Evolutionary conservation across 805 yeast species (phyloP), one percentile per base, ranked within the genome.

Genomic region (Saccharomycopsis guyanensis): DNA sequence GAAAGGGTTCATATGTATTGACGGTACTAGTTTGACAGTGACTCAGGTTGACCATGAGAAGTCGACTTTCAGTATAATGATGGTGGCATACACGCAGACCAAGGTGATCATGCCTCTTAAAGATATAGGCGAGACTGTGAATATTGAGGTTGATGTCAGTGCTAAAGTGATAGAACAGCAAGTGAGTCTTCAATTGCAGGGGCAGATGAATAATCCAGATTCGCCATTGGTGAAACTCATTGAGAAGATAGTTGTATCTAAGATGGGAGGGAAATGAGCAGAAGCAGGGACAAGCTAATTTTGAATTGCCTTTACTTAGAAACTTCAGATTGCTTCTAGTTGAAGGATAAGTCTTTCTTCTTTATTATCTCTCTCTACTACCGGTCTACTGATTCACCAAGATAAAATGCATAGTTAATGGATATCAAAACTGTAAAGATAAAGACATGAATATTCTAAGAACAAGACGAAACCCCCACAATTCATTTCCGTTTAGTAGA

Each of bases 161-260:
- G 98, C 97, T 16, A 93, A 93, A 66, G 72, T 88, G 49, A 78
- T 91, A 47, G 96, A 86, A 59, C 80, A 86, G 62, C 97, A 91
- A 65, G 82, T 93, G 45, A 73, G 71, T 48, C 47, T 72, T 32
- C 44, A 40, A 16, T 65, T 84, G 50, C 70, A 72, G 49, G 69
- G 72, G 42, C 82, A 83, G 58, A 69, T 77, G 15, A 58, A 59
- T 12, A 71, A 73, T 49, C 61, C 68, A 7, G 66, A 69, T 24
- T 72, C 82, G 32, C 65, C 74, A 1, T 64, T 86, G 51, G 72
- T 64, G 40, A 65, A 63, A 38, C 61, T 80, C 50, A 70, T 86
- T 40, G 65, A 66, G 20, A 66, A 62, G 43, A 56, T 78, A 15
- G 66, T 79, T 23, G 77, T n/a, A n/a, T n/a, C n/a, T n/a, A n/a